phyloP scores from a whole-genome alignment of 371 early-diverging fungal species.

The Apophysomyces elegans region DNA sequence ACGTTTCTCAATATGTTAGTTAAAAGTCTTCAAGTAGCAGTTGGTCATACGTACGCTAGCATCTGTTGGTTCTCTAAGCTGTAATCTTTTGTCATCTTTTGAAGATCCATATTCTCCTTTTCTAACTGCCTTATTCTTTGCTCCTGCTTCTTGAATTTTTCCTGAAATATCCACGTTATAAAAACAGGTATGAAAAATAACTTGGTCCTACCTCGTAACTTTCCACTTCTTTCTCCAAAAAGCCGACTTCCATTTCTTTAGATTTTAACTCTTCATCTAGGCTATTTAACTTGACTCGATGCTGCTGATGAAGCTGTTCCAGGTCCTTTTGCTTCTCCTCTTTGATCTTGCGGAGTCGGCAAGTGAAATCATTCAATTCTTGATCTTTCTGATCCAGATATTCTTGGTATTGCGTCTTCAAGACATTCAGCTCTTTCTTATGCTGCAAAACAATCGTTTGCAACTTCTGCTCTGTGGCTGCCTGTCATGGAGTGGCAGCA shows the following conservation, averaged over 20 bases:
- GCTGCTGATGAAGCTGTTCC: constrained; percentile 43
- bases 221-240: constrained; percentile 47
- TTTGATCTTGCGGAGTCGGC: constrained; percentile 43
- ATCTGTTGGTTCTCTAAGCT: constrained; percentile 50
- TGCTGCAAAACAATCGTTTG: constrained; percentile 46
- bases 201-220: constrained; percentile 46
- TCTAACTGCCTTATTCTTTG: constrained; percentile 30
- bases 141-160: constrained; percentile 41
- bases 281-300: constrained; percentile 33
- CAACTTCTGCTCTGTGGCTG: constrained; percentile 24
- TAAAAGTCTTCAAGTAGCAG: constrained; percentile 9
- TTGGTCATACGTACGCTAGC: constrained; percentile 41
- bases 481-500: background rate
- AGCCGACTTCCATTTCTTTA: constrained; percentile 44
- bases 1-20: background rate
- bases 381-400: constrained; percentile 50
- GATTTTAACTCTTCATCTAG: constrained; percentile 42
- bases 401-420: constrained; percentile 50
- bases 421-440: constrained; percentile 46
- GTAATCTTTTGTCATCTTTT: constrained; percentile 28
- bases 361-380: constrained; percentile 47
- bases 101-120: constrained; percentile 40
- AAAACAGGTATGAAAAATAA: too few species aligned
- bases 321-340: constrained; percentile 46
- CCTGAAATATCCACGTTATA: constrained; percentile 18